Base-by-base conservation (phyloP, 2,329 filamentous ascomycete genomes). In the Ceratocystiopsis sp. region DNA sequence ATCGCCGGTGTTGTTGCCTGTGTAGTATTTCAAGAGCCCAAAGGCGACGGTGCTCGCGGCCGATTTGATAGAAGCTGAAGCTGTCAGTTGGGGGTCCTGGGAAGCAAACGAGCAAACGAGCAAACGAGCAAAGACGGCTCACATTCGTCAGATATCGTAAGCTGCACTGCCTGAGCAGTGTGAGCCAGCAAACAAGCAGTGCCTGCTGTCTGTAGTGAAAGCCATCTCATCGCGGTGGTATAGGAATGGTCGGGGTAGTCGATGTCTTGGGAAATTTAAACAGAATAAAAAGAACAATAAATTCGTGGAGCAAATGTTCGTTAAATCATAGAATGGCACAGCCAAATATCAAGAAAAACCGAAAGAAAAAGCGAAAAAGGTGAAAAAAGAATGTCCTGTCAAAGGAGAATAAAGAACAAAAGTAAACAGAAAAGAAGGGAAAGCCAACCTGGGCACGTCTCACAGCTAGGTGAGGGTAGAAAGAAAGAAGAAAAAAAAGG, bases 1-100 rank as follows among this genome's bases (percentile, higher is more conserved):
- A 49, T 75, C 71, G 45, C 72, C 72, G 0, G 72, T 73, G 51
- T 71, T 68, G 57, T 75, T 75, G 45, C 72, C 72, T 0, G 65
- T 67, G 50, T 73, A 73, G 51, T 60, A 72, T 37, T 61, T 65
- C 52, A 68, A 35, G 10, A 53, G 41, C 25, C 51, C 51, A 19
- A 44, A 52, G 1, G 51, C 68, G 44, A 69, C 61, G 16, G 64
- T 67, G 41, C 57, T 56, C 3, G 69, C 66, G 1, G 66, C 66
- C 10, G 59, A 54, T 46, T 68, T 71, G 43, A 75, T 54, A 0
- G 71, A 73, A 40, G 59, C 69, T 73, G 40, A 61, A 12, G 2
- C 7, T 16, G 42, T 42, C 21, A 43, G 40, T 6, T 19, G n/a
- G 16, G 16, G 35, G 15, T 9, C n/a, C 35, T 16, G 15, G 16